These are phyloP conservation scores for Bruguiera parviflora DNA, from an alignment of 345 rosid species.

Conservation along the genomic window DNA sequence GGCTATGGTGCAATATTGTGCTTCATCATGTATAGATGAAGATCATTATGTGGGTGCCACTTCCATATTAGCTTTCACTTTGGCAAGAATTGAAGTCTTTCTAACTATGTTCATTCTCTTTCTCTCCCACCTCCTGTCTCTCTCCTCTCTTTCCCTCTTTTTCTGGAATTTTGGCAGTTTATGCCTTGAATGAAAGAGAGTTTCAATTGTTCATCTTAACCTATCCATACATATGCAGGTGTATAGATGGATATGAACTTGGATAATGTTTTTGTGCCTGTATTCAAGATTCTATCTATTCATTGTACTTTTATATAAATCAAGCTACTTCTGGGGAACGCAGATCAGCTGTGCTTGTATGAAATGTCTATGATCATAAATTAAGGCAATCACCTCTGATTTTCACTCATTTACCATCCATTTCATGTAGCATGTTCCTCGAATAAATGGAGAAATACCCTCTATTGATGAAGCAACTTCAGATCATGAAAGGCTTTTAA, in stretches of 20 bases:
- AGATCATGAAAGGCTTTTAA: conserved; percentile 84
- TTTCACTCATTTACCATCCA: background rate
- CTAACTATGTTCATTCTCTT: no score
- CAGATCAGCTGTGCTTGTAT: background rate
- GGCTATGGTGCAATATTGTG: background rate
- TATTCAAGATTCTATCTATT: background rate
- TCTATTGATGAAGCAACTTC: conserved; percentile 86
- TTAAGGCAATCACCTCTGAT: background rate
- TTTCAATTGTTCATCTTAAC: background rate
- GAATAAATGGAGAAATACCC: conserved; percentile 93
- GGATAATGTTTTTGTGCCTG: background rate
- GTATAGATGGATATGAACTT: background rate
- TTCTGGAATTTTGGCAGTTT: no score
- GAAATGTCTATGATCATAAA: background rate
- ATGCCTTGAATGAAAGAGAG: background rate
- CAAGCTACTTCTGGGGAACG: background rate
- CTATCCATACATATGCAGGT: background rate
- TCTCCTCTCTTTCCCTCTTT: no score
- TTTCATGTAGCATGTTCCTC: conserved; percentile 72
- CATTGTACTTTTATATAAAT: background rate
- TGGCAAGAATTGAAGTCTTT: background rate
- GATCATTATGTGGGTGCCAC: background rate
- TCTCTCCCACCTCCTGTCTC: no score
- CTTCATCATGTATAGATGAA: background rate
- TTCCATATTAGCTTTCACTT: background rate